phyloP scores from a whole-genome alignment of 805 yeast genomes.

The Cyberlindnera samutprakarnensis region DNA sequence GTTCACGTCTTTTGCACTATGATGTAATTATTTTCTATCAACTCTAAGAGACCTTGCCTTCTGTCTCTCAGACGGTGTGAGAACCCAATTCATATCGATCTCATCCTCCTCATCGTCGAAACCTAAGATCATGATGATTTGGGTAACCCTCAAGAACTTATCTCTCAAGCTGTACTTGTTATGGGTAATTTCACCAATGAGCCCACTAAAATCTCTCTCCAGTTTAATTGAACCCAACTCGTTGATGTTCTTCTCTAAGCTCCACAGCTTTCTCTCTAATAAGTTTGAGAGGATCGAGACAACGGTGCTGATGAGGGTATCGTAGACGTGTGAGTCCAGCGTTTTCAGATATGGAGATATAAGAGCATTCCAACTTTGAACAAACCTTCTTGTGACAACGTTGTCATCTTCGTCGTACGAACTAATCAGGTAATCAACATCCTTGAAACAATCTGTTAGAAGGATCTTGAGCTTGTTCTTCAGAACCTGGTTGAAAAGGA shows the following conservation, averaged over 20 bases:
- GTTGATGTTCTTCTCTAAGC: slow-evolving; percentile 58
- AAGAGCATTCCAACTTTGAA: slow-evolving; percentile 55
- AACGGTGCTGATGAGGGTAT: slow-evolving; percentile 38
- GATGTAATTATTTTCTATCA: slow-evolving; percentile 17
- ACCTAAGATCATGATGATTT: slow-evolving; percentile 73
- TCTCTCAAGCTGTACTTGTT: slow-evolving; percentile 70
- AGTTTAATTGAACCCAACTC: slow-evolving; percentile 78
- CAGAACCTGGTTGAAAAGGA: slow-evolving; percentile 40
- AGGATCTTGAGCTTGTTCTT: slow-evolving; percentile 36
- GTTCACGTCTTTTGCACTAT: too few species aligned
- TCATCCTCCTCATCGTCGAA: slow-evolving; percentile 65
- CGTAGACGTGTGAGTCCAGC: slow-evolving; percentile 46
- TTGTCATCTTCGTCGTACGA: slow-evolving; percentile 28
- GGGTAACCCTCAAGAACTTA: slow-evolving; percentile 73
- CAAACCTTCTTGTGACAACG: slow-evolving; percentile 39
- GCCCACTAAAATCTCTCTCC: slow-evolving; percentile 71
- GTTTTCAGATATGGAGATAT: slow-evolving; percentile 59
- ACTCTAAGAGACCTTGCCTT: slow-evolving; percentile 53
- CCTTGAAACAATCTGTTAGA: slow-evolving; percentile 34
- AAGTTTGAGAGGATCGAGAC: slow-evolving; percentile 47
- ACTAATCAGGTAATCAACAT: slow-evolving; percentile 18
- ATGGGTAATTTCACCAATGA: slow-evolving; percentile 69
- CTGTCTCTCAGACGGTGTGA: slow-evolving; percentile 69
- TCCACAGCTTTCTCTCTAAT: slow-evolving; percentile 63
- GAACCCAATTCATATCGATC: slow-evolving; percentile 56